A percentile compares a stretch with the other conserved stretches of the same genome.
phyloP scores from a whole-genome alignment of 106 monocot genomes.

The Dioscorea zingiberensis region DNA sequence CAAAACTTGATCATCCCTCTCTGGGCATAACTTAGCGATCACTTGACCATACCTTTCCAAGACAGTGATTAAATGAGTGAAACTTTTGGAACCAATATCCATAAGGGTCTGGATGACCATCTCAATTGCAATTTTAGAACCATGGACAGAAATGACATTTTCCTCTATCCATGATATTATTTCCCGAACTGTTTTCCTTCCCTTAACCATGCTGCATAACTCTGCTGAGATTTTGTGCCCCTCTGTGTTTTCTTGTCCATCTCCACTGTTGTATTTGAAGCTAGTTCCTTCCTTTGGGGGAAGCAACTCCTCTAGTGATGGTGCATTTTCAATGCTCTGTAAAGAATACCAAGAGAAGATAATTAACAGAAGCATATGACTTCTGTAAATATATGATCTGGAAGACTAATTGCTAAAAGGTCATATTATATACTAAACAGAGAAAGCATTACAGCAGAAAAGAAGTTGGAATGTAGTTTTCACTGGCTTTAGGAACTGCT shows the following conservation, averaged over 20 bases:
- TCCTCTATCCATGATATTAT: constrained; percentile 74
- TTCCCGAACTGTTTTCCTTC: constrained; percentile 51
- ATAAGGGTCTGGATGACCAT: constrained; percentile 80
- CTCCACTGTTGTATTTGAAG: constrained; percentile 54
- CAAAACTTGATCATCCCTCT: constrained; percentile 45
- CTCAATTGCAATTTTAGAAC: constrained; percentile 55
- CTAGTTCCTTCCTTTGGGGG: constrained; percentile 68
- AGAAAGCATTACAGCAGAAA: no score
- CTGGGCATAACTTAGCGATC: constrained; percentile 50
- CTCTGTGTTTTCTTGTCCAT: constrained; percentile 27
- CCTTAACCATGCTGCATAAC: constrained; percentile 55
- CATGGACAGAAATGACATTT: constrained; percentile 48
- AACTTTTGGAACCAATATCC: constrained; percentile 97
- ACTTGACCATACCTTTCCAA: constrained; percentile 89
- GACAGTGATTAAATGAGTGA: constrained; percentile 90
- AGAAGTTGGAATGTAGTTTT: no score
- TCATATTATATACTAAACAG: no score
- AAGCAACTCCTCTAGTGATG: constrained; percentile 66
- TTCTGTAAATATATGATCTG: no score
- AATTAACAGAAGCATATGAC: no score
- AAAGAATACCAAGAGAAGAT: not conserved
- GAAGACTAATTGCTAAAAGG: no score
- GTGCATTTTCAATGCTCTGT: constrained; percentile 80
- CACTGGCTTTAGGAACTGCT: no score
- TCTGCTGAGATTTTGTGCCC: constrained; percentile 54